These are phyloP conservation scores for Viola pubescens DNA, from an alignment of 441 rosid genomes.

Conservation along the genomic window DNA sequence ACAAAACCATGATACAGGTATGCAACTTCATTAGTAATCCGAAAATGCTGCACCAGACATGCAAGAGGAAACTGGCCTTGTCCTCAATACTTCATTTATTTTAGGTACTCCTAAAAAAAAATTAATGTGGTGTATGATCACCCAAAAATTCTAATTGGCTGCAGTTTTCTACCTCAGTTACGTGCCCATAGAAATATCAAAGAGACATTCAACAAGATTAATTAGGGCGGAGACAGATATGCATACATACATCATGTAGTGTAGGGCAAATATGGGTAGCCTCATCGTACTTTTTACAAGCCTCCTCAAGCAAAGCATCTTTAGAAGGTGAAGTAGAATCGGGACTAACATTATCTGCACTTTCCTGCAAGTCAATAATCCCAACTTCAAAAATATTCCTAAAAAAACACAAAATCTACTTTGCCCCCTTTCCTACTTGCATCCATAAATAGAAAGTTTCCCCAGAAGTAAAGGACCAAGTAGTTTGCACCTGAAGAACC, in stretches of 20 bases:
- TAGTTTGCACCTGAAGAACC: slow-evolving; percentile 80
- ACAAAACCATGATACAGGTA: not conserved
- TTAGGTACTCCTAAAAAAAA: too few relatives aligned
- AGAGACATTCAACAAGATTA: slow-evolving; percentile 17
- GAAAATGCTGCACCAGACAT: too few relatives aligned
- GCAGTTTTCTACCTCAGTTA: not conserved
- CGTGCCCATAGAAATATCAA: slow-evolving; percentile 8
- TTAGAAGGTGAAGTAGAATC: slow-evolving; percentile 94
- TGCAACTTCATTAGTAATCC: not conserved
- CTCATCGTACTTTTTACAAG: slow-evolving; percentile 92
- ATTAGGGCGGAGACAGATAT: slow-evolving; percentile 3
- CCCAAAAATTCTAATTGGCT: too few relatives aligned
- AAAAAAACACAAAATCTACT: not conserved
- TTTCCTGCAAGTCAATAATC: slow-evolving; percentile 59
- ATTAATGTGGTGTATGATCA: too few relatives aligned
- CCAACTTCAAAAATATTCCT: not conserved
- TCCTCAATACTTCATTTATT: too few relatives aligned
- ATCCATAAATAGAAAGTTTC: not conserved
- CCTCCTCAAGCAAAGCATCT: slow-evolving; percentile 96
- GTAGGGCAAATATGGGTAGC: slow-evolving; percentile 88
- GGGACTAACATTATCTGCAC: slow-evolving; percentile 88
- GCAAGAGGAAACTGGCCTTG: too few relatives aligned
- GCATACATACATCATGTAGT: slow-evolving; percentile 82
- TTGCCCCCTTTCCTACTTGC: not conserved
- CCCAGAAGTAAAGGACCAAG: not conserved